Percentiles rank a stretch among this genome's conserved stretches.
Evolutionary conservation across 2,329 filamentous ascomycete genomes (phyloP).

Genomic region (Cercospora canescens): DNA sequence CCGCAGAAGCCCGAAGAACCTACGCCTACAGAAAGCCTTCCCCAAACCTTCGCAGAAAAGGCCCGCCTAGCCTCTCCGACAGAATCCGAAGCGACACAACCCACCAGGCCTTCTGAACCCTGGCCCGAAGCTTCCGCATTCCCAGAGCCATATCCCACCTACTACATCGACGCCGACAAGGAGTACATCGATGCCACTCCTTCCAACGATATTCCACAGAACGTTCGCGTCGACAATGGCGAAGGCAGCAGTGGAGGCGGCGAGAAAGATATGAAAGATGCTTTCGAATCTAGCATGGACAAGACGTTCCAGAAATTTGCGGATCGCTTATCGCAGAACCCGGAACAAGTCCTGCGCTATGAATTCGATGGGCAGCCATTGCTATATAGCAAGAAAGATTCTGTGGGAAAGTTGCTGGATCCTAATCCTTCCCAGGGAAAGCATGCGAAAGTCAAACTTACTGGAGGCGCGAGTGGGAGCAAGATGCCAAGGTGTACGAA

Average conservation of each 20-base stretch:
- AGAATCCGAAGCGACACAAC: constrained; percentile 25
- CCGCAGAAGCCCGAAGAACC: constrained; percentile 37
- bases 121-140: constrained; percentile 72
- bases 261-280: constrained; percentile 37
- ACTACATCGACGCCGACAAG: constrained; percentile 85
- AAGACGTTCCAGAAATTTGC: constrained; percentile 54
- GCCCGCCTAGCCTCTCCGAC: constrained; percentile 32
- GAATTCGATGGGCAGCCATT: constrained; percentile 55
- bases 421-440: constrained; percentile 22
- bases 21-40: constrained; percentile 19
- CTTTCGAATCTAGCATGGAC: constrained; percentile 52
- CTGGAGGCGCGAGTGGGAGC: neutral
- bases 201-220: constrained; percentile 48
- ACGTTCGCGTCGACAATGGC: constrained; percentile 34
- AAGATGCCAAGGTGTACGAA: constrained; percentile 73
- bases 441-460: constrained; percentile 18
- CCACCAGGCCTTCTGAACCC: constrained; percentile 53
- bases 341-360: constrained; percentile 53
- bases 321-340: constrained; percentile 52
- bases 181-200: constrained; percentile 71
- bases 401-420: constrained; percentile 65
- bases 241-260: constrained; percentile 40
- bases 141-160: constrained; percentile 70
- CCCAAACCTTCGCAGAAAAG: constrained; percentile 36
- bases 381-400: constrained; percentile 77